Conservation (phyloP, 139 green algal species). For the Tetradesmus obliquus region DNA sequence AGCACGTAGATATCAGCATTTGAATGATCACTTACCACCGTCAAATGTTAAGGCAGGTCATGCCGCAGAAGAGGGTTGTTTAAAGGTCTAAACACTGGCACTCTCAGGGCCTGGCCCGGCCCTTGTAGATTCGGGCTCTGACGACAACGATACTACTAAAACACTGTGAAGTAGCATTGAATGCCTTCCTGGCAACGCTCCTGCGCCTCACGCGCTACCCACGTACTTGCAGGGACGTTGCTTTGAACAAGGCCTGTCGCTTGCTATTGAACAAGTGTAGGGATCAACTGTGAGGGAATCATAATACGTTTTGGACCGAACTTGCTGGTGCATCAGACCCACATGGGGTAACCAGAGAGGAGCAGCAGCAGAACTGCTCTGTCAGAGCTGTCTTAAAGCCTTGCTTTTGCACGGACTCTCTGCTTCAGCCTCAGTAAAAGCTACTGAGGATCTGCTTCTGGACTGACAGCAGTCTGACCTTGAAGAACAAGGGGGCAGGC, state of each 20-base stretch:
- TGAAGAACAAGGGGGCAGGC: not conserved
- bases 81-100: not conserved
- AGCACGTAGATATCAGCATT: not conserved
- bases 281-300: not conserved
- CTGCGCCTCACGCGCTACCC: not conserved
- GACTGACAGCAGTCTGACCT: not conserved
- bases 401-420: not conserved
- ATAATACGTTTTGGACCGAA: not conserved
- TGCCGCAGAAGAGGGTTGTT: not conserved
- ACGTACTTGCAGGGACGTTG: not conserved
- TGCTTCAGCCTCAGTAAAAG: not conserved
- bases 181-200: not conserved
- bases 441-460: not conserved
- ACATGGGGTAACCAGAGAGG: not conserved
- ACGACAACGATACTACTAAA: too few species aligned
- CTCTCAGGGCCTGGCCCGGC: not conserved
- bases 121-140: too few species aligned
- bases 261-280: not conserved
- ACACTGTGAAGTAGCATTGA: too few species aligned
- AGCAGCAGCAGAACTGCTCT: constrained; percentile 1
- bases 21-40: not conserved
- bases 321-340: not conserved
- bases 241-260: not conserved
- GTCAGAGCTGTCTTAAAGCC: not conserved
- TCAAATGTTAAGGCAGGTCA: not conserved